Evolutionary conservation across 495 filamentous ascomycete genomes (phyloP), one percentile per base, ranked within the genome.

Genomic region (Tuber indicum): DNA sequence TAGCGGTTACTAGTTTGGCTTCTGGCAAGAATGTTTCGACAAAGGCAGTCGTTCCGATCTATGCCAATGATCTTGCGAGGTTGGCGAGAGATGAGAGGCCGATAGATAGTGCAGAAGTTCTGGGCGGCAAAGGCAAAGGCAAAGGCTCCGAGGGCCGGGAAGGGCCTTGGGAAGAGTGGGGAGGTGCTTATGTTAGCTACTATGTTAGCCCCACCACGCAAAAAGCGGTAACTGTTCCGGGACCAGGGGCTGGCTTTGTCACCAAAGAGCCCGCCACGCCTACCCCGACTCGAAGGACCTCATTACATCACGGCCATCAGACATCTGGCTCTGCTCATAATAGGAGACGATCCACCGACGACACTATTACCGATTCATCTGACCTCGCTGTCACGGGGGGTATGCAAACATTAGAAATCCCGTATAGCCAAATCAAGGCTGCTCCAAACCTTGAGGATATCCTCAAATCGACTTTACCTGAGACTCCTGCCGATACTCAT

Each of bases 1-100:
- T 88, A 77, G 78, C 85, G 79, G 76, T 85, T 81, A 73, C 83
- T 79, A 74, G 87, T 49, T 62, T 81, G 0, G 87, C 86, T 42
- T 80, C 86, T 16, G 74, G 75, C 70, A 82, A 73, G 71, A 79
- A 75, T 49, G 49, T 79, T 42, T 77, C 79, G 17, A 76, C 82
- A 72, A 87, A 85, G 76, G 84, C 85, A 71, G 83, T 77, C 8
- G 75, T 79, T 19, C 87, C 87, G 32, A 86, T 90, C 82, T 90
- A 92, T 86, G 91, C 93, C 44, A 92, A 94, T 78, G 94, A 97
- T 84, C 84, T 97, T 52, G 88, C 89, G 39, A 88, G 91, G 16
- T 85, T 97, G 47, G 89, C 91, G 36, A 90, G 90, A 42, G 88
- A 87, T 58, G 85, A 88, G 8, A 82, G 81, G 19, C 75, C 82